phyloP scores from a whole-genome alignment of 257 asterid species.

The Scutellaria minor region DNA sequence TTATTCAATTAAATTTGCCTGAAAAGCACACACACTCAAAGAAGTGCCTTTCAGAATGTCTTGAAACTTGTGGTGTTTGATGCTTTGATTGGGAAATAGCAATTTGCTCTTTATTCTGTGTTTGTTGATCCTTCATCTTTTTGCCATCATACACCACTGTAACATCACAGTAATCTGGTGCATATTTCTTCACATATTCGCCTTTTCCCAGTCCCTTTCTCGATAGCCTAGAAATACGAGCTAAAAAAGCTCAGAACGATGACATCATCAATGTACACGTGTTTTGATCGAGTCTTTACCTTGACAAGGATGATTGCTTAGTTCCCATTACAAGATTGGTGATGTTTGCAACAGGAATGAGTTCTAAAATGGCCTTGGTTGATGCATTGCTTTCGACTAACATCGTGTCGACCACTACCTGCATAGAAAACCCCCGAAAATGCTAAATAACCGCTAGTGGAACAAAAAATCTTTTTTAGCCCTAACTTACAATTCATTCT shows the following conservation, averaged over 20 bases:
- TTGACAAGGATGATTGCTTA: slow-evolving; percentile 49
- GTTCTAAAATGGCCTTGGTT: slow-evolving; percentile 70
- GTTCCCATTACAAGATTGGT: slow-evolving; percentile 69
- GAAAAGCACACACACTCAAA: slow-evolving; percentile 72
- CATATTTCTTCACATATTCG: slow-evolving; percentile 66
- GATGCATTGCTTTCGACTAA: slow-evolving; percentile 79
- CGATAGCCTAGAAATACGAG: slow-evolving; percentile 45
- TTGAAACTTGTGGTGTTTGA: slow-evolving; percentile 36
- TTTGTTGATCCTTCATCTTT: slow-evolving; percentile 34
- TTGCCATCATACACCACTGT: slow-evolving; percentile 54
- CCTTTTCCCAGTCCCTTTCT: slow-evolving; percentile 62
- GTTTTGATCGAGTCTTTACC: slow-evolving; percentile 39
- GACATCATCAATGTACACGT: neutral
- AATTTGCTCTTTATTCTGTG: slow-evolving; percentile 34
- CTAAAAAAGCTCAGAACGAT: neutral
- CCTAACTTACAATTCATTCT: too few species aligned
- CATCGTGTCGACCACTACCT: slow-evolving; percentile 80
- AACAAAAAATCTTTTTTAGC: too few species aligned
- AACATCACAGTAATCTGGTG: slow-evolving; percentile 69
- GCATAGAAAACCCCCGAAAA: slow-evolving; percentile 16
- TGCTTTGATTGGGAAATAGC: slow-evolving; percentile 33
- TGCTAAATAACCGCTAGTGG: too few species aligned
- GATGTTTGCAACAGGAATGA: slow-evolving; percentile 62
- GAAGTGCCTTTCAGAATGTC: slow-evolving; percentile 50
- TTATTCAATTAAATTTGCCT: slow-evolving; percentile 43